These are phyloP conservation scores for Globisporangium okanoganense DNA, from an alignment of 352 stramenopile species.

Conservation along the genomic window DNA sequence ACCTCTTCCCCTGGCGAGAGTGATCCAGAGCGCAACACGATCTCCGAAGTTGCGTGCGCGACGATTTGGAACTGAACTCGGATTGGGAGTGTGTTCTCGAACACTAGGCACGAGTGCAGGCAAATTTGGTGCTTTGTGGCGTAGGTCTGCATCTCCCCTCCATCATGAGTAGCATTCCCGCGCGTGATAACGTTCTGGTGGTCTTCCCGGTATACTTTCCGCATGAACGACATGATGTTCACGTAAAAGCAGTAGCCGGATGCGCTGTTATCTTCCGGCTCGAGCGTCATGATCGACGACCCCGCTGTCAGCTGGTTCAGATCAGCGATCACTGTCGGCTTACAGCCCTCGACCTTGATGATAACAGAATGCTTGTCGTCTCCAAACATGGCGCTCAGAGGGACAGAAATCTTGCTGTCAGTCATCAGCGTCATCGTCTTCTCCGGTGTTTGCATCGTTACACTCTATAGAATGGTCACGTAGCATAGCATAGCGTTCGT, in stretches of 20 bases:
- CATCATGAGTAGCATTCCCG: conserved; percentile 39
- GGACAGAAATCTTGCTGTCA: conserved; percentile 81
- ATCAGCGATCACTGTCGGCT: conserved; percentile 75
- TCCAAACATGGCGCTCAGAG: conserved; percentile 75
- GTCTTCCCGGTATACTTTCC: conserved; percentile 87
- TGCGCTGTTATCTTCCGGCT: conserved; percentile 48
- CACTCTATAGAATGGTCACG: conserved; percentile 21
- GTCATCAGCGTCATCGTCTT: conserved; percentile 51
- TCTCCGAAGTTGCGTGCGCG: conserved; percentile 16
- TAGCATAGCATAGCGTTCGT: not conserved
- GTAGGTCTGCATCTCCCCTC: conserved; percentile 63
- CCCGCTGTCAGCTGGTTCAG: conserved; percentile 55
- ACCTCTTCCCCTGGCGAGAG: conserved; percentile 83
- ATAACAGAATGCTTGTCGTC: conserved; percentile 78
- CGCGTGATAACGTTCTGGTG: conserved; percentile 71
- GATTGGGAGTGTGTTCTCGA: conserved; percentile 86
- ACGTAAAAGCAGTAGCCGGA: conserved; percentile 85
- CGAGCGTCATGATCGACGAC: conserved; percentile 65
- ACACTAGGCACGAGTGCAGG: conserved; percentile 77
- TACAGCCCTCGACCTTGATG: conserved; percentile 83
- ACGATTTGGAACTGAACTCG: conserved; percentile 83
- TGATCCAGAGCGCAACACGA: conserved; percentile 58
- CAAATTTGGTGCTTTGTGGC: conserved; percentile 87
- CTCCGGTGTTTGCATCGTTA: conserved; percentile 29
- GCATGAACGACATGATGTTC: conserved; percentile 74